Base-by-base conservation (phyloP, 768 basidiomycete species). In the Cystobasidium tubakii region DNA sequence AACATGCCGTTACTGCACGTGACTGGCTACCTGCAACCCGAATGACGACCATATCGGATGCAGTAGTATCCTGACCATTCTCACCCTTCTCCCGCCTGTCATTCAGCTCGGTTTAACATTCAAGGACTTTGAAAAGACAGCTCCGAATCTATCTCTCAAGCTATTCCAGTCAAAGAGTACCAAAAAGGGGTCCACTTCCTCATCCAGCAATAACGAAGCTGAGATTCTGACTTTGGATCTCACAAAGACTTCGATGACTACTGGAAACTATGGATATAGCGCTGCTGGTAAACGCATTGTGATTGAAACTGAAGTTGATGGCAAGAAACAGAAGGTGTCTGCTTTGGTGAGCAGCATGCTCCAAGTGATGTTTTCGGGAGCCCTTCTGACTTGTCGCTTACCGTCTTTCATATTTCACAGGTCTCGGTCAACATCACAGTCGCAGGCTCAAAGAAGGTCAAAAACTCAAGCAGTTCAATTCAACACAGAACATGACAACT, bases 261-360 rank as follows among this genome's bases (percentile, higher is more conserved):
- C 43, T 4, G 66, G 66, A 23, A 31, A 12, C 21, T 67, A 29
- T 50, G 66, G 66, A 6, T 67, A 50, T n/a, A 53, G 13, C 44
- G 10, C 43, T n/a, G 7, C 44, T 17, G 39, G 39, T 27, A 67
- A 67, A 43, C 3, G 27, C 25, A 53, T 67, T 12, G 53, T 12
- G 44, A 50, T 67, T n/a, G 66, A 67, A 53, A 9, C 53, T 15
- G 66, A 67, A 31, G 66, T 67, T 1, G 66, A 67, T 67, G 44
- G 66, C 4, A 50, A 67, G 66, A 67, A 33, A 21, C 27, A 46
- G 21, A 44, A 46, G 13, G 66, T 67, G 15, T 36, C 44, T 21
- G 66, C 66, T 4, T 50, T 50, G 66, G 63, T 65, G 29, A 42
- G 63, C 25, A 7, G 7, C 29, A 62, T 7, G 7, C 10, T n/a